Base-by-base conservation (phyloP, 176 grass and related monocot species). In the Phoenix roebelenii region DNA sequence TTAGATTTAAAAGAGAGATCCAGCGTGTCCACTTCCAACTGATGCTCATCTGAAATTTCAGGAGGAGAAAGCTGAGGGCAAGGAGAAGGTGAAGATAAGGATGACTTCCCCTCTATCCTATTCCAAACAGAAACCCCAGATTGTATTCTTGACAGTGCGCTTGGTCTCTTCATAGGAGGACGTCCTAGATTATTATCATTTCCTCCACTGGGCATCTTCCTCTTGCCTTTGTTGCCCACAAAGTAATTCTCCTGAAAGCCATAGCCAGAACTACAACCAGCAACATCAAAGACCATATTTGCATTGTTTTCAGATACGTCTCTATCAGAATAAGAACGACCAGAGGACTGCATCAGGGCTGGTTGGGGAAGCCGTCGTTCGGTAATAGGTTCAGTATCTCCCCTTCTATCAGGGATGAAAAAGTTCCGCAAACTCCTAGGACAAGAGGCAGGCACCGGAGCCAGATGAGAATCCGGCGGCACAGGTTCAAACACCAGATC, bases 41-140 rank as follows among this genome's bases (percentile, higher is more conserved):
- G 58, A 18, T 78, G 80, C 50, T 78, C 72, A 28, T 62, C 74
- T 67, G 75, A 55, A 55, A 29, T 26, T 5, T 4, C 23, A 28
- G 65, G 16, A 29, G 54, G 55, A 61, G 63, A 65, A 63, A 29
- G 60, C 35, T 44, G 55, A 65, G 51, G 52, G 2, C 14, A 22
- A 1, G 60, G 29, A 72, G 91, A 64, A 88, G 84, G 66, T 3
- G 72, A 50, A 2, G 52, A 39, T 30, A 50, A 61, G 0, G 76
- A 30, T 17, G 84, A 76, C 25, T 80, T 83, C 65, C 91, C 84
- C 61, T 91, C 87, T 19, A 97, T 88, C 39, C 93, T 74, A 53
- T 80, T 80, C 93, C 93, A 97, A 16, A 92, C 93, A 75, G 87
- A 92, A 18, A 55, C 17, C 15, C 70, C 59, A 3, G 59, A 72